phyloP scores from a whole-genome alignment of 768 basidiomycete species.

The Neoboletus brunneissimus region DNA sequence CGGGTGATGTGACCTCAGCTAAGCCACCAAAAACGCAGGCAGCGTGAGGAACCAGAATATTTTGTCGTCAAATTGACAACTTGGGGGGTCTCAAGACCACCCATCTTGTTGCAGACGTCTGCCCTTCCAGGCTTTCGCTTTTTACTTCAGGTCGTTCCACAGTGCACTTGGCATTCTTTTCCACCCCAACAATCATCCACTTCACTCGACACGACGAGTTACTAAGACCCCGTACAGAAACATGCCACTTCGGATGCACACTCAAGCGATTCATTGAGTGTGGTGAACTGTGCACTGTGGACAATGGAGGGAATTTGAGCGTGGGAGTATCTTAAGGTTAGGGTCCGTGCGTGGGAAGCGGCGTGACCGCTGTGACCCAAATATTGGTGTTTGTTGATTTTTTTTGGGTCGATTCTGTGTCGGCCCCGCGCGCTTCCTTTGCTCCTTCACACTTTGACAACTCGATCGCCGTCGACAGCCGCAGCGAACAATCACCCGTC shows the following conservation, averaged over 20 bases:
- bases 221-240: not conserved
- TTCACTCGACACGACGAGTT: not conserved
- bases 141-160: not conserved
- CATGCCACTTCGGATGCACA: not conserved
- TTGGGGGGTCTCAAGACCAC: slow-evolving; percentile 30
- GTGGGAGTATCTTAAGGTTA: slow-evolving; percentile 37
- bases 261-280: slow-evolving; percentile 2
- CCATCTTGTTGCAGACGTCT: slow-evolving; percentile 6
- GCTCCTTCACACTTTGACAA: slow-evolving; percentile 42
- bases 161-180: not conserved
- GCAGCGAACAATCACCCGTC: slow-evolving; percentile 42
- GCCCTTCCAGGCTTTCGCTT: not conserved
- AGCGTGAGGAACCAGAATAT: slow-evolving; percentile 6
- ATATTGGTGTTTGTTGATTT: slow-evolving; percentile 41
- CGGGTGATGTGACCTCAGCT: not conserved
- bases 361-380: slow-evolving; percentile 35
- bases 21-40: slow-evolving; percentile 1
- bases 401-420: slow-evolving; percentile 39
- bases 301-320: slow-evolving; percentile 29
- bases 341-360: slow-evolving; percentile 45
- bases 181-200: not conserved
- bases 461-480: slow-evolving; percentile 49
- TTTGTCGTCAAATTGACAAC: slow-evolving; percentile 8
- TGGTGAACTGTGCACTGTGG: slow-evolving; percentile 2
- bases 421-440: slow-evolving; percentile 47